Evolutionary conservation across 495 filamentous ascomycete genomes (phyloP).

Genomic region (Lasiosphaeria ovina): DNA sequence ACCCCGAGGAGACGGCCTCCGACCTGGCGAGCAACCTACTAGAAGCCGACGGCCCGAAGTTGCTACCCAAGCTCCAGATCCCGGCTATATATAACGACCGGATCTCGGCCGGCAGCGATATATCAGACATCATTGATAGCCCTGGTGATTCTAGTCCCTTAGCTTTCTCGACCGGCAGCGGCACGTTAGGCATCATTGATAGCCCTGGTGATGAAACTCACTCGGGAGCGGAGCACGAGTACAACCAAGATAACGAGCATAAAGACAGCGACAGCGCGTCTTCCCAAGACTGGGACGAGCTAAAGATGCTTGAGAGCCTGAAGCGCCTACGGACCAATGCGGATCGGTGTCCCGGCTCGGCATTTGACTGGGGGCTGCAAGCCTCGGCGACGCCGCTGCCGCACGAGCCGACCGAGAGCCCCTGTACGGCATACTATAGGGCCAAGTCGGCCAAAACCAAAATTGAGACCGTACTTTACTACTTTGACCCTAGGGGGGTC

Average conservation of each 20-base stretch:
- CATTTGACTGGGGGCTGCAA: too few relatives aligned
- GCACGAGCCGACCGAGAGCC: conserved; percentile 4
- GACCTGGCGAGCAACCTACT: conserved; percentile 4
- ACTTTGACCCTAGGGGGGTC: too few relatives aligned
- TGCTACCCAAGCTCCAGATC: conserved; percentile 4
- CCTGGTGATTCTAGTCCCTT: too few relatives aligned
- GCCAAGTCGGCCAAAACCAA: too few relatives aligned
- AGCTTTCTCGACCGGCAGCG: too few relatives aligned
- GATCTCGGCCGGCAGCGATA: conserved; percentile 16
- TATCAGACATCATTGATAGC: too few relatives aligned
- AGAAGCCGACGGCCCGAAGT: neutral
- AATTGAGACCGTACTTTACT: too few relatives aligned
- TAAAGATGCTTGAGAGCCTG: conserved; percentile 16
- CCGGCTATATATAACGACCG: conserved; percentile 11
- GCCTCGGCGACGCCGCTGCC: neutral
- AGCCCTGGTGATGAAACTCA: conserved; percentile 6
- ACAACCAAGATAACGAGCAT: conserved; percentile 6
- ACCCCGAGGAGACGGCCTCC: conserved; percentile 7
- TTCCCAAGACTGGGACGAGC: conserved; percentile 10
- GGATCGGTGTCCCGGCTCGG: conserved; percentile 15
- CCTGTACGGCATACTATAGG: too few relatives aligned
- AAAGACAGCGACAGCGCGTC: neutral
- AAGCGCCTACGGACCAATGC: too few relatives aligned
- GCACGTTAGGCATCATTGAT: conserved; percentile 21
- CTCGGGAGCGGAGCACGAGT: neutral